A percentile compares a stretch with the other conserved stretches of the same genome.
Conservation (phyloP, 2,329 filamentous ascomycete species). For the Hymenoscyphus linearis region DNA sequence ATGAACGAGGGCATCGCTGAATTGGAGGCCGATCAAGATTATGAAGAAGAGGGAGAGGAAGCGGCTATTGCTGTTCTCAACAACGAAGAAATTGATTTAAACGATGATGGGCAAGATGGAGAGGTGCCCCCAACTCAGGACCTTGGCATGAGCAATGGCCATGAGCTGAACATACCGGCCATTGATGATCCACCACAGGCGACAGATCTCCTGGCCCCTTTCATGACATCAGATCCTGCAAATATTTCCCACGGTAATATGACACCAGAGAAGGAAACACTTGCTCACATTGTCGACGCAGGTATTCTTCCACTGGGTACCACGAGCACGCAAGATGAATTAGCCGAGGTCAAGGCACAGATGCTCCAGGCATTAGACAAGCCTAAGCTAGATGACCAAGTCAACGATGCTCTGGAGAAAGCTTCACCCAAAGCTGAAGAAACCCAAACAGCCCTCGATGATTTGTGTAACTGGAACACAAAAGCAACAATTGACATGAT, state of each 20-base stretch:
- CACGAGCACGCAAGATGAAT: constrained; percentile 2
- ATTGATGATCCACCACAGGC: not conserved
- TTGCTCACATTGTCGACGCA: not conserved
- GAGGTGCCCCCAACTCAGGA: not conserved
- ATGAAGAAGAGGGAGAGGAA: constrained; percentile 23
- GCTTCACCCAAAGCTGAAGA: not conserved
- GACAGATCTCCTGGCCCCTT: not conserved
- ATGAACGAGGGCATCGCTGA: constrained; percentile 39
- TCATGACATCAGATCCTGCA: not conserved
- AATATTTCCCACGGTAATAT: not conserved
- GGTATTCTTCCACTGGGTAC: not conserved
- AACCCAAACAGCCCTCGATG: not conserved
- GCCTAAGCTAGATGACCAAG: not conserved
- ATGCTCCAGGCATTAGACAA: constrained; percentile 22
- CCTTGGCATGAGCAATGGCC: not conserved
- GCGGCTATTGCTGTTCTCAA: constrained; percentile 16
- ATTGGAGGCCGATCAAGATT: constrained; percentile 42
- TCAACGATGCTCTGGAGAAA: not conserved
- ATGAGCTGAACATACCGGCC: not conserved
- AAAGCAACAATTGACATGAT: constrained; percentile 85
- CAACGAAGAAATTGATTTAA: constrained; percentile 16
- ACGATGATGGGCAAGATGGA: constrained; percentile 6
- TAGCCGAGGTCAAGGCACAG: constrained; percentile 39
- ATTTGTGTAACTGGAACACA: constrained; percentile 34
- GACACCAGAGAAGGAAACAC: not conserved